These are phyloP conservation scores for Saccharomycopsis crataegensis DNA, from an alignment of 1,139 yeast genomes.

Conservation along the genomic window DNA sequence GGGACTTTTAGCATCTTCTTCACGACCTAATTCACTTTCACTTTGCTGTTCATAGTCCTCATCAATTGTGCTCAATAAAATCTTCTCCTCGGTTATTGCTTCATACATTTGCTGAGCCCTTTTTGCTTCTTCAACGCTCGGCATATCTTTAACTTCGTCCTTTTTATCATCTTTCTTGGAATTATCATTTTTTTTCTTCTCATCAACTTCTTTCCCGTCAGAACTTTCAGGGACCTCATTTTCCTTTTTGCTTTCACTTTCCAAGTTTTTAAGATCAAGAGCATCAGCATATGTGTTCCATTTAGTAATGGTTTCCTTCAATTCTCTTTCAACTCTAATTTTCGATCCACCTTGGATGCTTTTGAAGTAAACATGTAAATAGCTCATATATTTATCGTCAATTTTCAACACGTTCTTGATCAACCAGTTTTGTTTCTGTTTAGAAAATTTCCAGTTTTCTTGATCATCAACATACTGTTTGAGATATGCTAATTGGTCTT, in stretches of 20 bases:
- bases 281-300: constrained; percentile 52
- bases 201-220: constrained; percentile 15
- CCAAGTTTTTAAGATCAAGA: constrained; percentile 31
- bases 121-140: background rate
- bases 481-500: constrained; percentile 73
- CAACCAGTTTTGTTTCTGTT: constrained; percentile 92
- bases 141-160: background rate
- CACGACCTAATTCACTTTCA: background rate
- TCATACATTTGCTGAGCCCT: constrained; percentile 10
- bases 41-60: constrained; percentile 2
- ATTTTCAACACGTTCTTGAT: constrained; percentile 56
- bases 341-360: constrained; percentile 73
- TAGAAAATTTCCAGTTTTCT: constrained; percentile 81
- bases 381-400: constrained; percentile 49
- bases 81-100: constrained; percentile 2
- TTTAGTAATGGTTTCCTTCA: constrained; percentile 37
- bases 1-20: background rate
- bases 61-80: constrained; percentile 12
- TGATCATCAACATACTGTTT: constrained; percentile 56
- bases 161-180: constrained; percentile 9
- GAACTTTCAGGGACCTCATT: constrained; percentile 23
- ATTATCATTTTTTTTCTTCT: constrained; percentile 9
- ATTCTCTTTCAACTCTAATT: constrained; percentile 47
- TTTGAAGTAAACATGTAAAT: constrained; percentile 49
- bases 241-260: constrained; percentile 18